Evolutionary conservation across 2,329 filamentous ascomycete genomes (phyloP).

Genomic region (Bipolaris zeicola): DNA sequence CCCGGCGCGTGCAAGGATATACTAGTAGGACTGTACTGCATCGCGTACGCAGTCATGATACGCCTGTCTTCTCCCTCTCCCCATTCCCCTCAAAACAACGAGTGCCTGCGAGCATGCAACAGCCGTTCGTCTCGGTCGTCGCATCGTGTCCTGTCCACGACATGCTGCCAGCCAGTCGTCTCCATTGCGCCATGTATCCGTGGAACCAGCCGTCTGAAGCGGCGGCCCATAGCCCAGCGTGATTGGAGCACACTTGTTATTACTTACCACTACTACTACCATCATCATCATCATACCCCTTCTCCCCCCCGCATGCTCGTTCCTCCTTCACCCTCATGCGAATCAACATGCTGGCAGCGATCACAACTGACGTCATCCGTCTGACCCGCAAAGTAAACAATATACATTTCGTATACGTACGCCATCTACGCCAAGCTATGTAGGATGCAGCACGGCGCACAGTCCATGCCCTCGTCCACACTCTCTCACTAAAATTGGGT

Average conservation of each 20-base stretch:
- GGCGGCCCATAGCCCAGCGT: background rate
- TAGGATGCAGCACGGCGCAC: conserved; percentile 2
- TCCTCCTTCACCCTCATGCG: background rate
- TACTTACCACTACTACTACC: background rate
- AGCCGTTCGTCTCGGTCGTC: background rate
- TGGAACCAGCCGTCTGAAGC: conserved; percentile 18
- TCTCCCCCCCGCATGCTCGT: background rate
- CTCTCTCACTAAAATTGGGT: conserved; percentile 26
- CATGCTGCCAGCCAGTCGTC: conserved; percentile 1
- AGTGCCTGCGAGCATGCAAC: background rate
- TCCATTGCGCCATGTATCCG: background rate
- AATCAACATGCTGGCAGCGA: background rate
- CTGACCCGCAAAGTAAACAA: conserved; percentile 4
- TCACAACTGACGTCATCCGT: conserved; percentile 8
- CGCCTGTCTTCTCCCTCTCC: no score
- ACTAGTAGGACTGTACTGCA: background rate
- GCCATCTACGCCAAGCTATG: conserved; percentile 4
- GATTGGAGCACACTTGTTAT: background rate
- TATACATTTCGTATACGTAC: conserved; percentile 4
- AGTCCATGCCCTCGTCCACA: conserved; percentile 1
- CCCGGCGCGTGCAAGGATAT: conserved; percentile 27
- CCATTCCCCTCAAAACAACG: no score
- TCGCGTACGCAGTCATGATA: conserved; percentile 7
- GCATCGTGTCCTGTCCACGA: background rate
- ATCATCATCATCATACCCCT: background rate